Conservation (phyloP, 2,329 filamentous ascomycete genomes). For the Apiospora phragmitis region DNA sequence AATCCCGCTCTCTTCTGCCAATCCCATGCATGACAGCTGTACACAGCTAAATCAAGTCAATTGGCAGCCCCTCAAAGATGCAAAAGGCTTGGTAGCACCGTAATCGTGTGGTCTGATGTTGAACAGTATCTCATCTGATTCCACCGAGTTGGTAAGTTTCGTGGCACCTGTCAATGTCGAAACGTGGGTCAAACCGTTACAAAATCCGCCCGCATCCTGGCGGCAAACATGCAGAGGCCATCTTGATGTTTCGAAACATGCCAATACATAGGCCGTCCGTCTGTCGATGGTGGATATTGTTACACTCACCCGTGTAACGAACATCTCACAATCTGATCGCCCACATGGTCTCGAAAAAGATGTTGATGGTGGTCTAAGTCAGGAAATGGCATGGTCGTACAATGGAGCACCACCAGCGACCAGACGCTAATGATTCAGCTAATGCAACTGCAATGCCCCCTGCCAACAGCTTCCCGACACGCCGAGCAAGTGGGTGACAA, state of each 20-base stretch:
- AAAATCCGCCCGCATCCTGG: neutral
- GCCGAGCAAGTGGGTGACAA: too few species aligned
- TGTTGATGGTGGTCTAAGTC: neutral
- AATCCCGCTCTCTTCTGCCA: too few species aligned
- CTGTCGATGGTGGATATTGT: neutral
- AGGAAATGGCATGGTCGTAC: neutral
- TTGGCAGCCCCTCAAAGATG: too few species aligned
- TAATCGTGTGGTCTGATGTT: too few species aligned
- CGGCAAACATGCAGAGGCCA: neutral
- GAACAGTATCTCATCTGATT: neutral
- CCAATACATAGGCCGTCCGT: neutral
- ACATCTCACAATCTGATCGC: neutral
- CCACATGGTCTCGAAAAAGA: neutral
- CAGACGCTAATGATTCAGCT: neutral
- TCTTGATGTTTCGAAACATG: too few species aligned
- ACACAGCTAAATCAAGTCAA: too few species aligned
- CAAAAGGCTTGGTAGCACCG: too few species aligned
- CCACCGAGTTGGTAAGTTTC: neutral
- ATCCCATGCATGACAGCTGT: too few species aligned
- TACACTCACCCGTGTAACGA: neutral
- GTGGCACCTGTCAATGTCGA: neutral
- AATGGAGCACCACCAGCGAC: neutral
- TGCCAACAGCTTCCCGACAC: neutral
- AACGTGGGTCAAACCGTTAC: neutral
- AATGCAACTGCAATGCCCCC: neutral